Base-by-base conservation (phyloP, 371 early-diverging fungal species). In the Mortierella sp. region DNA sequence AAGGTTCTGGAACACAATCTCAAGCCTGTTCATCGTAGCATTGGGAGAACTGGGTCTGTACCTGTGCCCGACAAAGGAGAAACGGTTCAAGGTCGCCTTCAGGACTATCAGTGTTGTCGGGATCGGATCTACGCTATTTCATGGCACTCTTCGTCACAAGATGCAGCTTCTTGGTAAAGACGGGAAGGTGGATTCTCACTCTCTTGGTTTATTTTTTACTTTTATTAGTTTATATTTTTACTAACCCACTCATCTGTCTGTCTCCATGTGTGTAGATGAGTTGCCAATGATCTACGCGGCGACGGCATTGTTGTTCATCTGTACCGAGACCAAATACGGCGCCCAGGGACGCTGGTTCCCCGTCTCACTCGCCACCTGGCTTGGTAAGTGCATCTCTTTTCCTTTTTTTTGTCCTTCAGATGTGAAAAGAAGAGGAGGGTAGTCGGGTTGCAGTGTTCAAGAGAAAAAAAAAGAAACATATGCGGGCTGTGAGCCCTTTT, bases 1-100 rank as follows among this genome's bases (percentile, higher is more conserved):
- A 74, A 86, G 86, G 34, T 86, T 86, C 73, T 86, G 86, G 86
- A 86, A 86, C 57, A 81, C 86, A 4, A 76, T 86, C 55, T 86
- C 86, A 1, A 86, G 86, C 55, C 37, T 86, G 54, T 86, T 81
- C 70, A 86, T 86, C 28, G 48, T 81, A 0, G 28, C 77, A 5
- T 40, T 86, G 31, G 86, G 86, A 50, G 86, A 86, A 34, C 48
- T 86, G 16, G 86, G 86, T 5, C 31, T 86, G 9, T 79, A 81
- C 54, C 71, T 86, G 9, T 79, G 82, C 44, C 86, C 86, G 31
- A 86, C 82, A 44, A 81, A 81, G 54, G 86, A 86, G 54, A 57
- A 55, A 0, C 79, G 86, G 51, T 81, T 86, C 75, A 81, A 81
- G 61, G 79, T 86, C 21, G 71, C 79, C 24, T 81, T 86, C 77